These are phyloP conservation scores for Echium plantagineum DNA, from an alignment of 257 asterid genomes.

Conservation along the genomic window DNA sequence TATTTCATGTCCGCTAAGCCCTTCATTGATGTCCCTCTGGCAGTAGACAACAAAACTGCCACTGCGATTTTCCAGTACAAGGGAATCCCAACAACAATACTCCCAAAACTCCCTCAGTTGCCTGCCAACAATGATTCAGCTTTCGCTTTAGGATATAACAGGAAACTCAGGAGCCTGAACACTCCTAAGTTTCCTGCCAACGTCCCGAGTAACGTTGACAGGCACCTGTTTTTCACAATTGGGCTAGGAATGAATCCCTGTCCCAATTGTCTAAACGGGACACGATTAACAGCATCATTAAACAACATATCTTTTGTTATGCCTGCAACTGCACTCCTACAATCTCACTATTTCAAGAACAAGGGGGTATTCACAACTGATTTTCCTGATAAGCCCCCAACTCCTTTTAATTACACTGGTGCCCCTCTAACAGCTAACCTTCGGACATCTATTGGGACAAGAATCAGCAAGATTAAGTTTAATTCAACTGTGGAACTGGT, in stretches of 20 bases:
- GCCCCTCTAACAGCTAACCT: conserved; percentile 74
- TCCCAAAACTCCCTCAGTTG: conserved; percentile 27
- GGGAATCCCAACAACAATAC: conserved; percentile 19
- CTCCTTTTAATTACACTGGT: conserved; percentile 44
- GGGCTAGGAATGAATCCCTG: conserved; percentile 46
- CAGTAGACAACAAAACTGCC: conserved; percentile 45
- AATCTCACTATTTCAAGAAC: conserved; percentile 31
- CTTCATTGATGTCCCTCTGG: conserved; percentile 43
- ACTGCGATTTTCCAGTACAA: conserved; percentile 41
- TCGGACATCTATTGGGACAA: conserved; percentile 22
- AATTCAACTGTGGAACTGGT: conserved; percentile 59
- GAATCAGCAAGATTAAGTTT: conserved; percentile 44
- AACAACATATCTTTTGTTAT: conserved; percentile 49
- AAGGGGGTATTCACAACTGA: conserved; percentile 31
- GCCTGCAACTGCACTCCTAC: conserved; percentile 37
- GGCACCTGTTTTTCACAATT: conserved; percentile 45
- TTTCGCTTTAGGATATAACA: conserved; percentile 26
- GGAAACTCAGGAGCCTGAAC: conserved; percentile 34
- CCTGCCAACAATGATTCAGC: conserved; percentile 33
- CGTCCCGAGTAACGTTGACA: conserved; percentile 37
- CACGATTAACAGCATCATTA: conserved; percentile 31
- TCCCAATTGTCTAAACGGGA: conserved; percentile 33
- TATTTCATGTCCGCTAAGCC: conserved; percentile 48
- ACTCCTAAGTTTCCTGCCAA: conserved; percentile 32
- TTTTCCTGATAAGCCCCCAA: conserved; percentile 46